A percentile compares a stretch with the other conserved stretches of the same genome.
phyloP scores from a whole-genome alignment of 768 basidiomycete genomes.

The Arthromyces matolae region DNA sequence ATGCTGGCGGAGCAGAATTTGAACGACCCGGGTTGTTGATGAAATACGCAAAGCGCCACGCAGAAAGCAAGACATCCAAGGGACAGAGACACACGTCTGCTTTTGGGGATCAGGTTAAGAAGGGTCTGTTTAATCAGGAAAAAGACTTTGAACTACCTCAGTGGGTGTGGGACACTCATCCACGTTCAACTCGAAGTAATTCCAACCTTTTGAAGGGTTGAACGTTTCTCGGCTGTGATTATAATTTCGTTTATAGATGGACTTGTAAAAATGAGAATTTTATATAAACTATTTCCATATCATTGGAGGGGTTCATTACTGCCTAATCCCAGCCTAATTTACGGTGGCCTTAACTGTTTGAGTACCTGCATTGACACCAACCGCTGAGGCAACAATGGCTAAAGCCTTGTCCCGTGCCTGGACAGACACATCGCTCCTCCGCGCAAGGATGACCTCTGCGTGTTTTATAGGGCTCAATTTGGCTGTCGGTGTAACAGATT shows the following conservation, averaged over 20 bases:
- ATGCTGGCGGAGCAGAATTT: conserved; percentile 14
- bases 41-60: conserved; percentile 48
- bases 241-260: too few species aligned
- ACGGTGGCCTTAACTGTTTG: conserved; percentile 6
- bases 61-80: conserved; percentile 42
- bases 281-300: too few species aligned
- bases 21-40: conserved; percentile 28
- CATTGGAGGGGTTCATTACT: too few species aligned
- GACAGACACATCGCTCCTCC: conserved; percentile 39
- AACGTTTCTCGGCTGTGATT: too few species aligned
- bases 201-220: too few species aligned
- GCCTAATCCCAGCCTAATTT: conserved; percentile 9
- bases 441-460: conserved; percentile 40
- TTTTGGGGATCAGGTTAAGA: conserved; percentile 58
- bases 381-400: conserved; percentile 29
- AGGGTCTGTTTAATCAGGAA: conserved; percentile 37
- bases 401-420: conserved; percentile 36
- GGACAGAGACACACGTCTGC: conserved; percentile 52
- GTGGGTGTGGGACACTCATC: conserved; percentile 38
- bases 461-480: conserved; percentile 39
- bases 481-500: conserved; percentile 23
- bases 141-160: conserved; percentile 56
- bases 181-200: conserved; percentile 4
- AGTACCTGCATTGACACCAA: conserved; percentile 2
- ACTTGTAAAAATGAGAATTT: too few species aligned